Evolutionary conservation across 345 rosid species (phyloP), one percentile per base, ranked within the genome.

Genomic region (Populus tremula): DNA sequence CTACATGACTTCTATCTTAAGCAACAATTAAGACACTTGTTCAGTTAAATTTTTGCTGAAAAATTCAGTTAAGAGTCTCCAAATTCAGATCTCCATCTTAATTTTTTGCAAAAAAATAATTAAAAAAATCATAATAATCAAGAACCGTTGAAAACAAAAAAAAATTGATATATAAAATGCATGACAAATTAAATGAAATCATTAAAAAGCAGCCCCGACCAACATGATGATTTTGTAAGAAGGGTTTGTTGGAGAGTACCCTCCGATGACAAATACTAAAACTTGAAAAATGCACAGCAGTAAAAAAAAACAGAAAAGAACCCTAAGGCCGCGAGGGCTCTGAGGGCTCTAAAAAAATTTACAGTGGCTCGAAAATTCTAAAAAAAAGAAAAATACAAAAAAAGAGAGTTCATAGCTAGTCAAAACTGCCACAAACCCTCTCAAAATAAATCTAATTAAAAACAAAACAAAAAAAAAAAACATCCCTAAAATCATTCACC

Each of bases 401-500:
- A 67, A 8, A 45, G 16, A 62, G 33, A 39, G 20, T 31, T 8
- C 45, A 41, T 25, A 23, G 16, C 63, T 50, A 76, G 83, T 56
- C 50, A 77, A 81, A 83, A 75, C 72, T 41, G 64, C 69, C 59
- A 61, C 25, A 10, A 29, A 77, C 53, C 56, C 27, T 65, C 65
- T 63, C 72, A 79, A 79, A 74, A 29, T 13, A 35, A 56, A 29
- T n/a, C 29, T 14, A 67, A 10, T 17, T 31, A 35, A 41, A 67
- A 71, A 49, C 10, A 45, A 64, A 69, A 20, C 31, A 2, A 17
- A 23, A 13, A 69, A 20, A 38, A 2, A 17, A 23, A 13, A 13
- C 16, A 12, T 25, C 33, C 20, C 7, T 1, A 1, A 49, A 53
- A 63, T 14, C 63, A n/a, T 20, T 18, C 50, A 31, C 31, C 2